phyloP scores from a whole-genome alignment of 176 grass and related monocot genomes.

The Thalia dealbata region DNA sequence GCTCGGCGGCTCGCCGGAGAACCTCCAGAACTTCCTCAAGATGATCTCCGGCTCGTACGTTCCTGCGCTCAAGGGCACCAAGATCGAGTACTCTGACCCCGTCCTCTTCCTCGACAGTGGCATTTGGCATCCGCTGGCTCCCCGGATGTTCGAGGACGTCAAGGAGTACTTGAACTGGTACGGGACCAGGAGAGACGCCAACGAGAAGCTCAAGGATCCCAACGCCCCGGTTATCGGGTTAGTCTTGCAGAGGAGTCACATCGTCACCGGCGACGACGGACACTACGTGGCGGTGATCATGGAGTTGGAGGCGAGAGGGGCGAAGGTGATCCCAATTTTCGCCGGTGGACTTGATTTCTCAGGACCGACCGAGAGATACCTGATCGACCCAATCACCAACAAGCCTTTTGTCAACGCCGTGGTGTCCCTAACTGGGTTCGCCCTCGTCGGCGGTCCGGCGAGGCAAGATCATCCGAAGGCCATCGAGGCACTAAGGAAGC shows the following conservation, averaged over 20 bases:
- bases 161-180: constrained; percentile 99
- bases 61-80: constrained; percentile 44
- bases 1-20: constrained; percentile 91
- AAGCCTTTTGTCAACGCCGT: constrained; percentile 80
- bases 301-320: constrained; percentile 90
- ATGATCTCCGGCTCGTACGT: constrained; percentile 83
- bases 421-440: constrained; percentile 88
- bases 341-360: constrained; percentile 89
- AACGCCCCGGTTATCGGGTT: constrained; percentile 64
- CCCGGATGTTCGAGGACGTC: constrained; percentile 78
- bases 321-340: constrained; percentile 87
- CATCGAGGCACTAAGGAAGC: constrained; percentile 75
- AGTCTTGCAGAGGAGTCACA: constrained; percentile 90
- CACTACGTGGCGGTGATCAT: constrained; percentile 99
- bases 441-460: constrained; percentile 85
- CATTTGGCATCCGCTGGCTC: constrained; percentile 92
- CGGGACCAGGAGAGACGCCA: constrained; percentile 53
- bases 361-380: constrained; percentile 44
- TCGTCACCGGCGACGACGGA: constrained; percentile 81
- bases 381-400: constrained; percentile 56
- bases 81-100: constrained; percentile 70
- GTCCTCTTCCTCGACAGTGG: constrained; percentile 86
- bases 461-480: constrained; percentile 94
- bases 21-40: constrained; percentile 97
- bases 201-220: constrained; percentile 39